Evolutionary conservation across 2,329 filamentous ascomycete species (phyloP), one percentile per base, ranked within the genome.

Genomic region (Trichoderma pleuroti): DNA sequence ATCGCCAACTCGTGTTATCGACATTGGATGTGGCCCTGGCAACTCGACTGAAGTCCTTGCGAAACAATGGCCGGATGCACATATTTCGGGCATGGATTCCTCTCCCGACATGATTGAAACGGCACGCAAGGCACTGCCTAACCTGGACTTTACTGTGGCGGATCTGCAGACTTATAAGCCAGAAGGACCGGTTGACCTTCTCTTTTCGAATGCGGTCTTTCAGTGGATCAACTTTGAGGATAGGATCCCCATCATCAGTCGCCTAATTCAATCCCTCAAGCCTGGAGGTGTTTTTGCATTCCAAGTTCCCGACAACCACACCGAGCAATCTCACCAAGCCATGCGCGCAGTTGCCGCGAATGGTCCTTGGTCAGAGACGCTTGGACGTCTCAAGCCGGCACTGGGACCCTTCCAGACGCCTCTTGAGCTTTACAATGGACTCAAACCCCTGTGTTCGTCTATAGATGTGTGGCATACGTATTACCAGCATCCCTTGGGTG

Each of bases 21-120:
- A 90, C 71, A 80, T 90, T 1, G 88, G 88, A 73, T 90, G 88
- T 76, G 88, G 88, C 0, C 88, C 88, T 0, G 88, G 85, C 6
- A 90, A 89, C 78, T 87, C 85, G 3, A 90, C 87, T 0, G 77
- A 79, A 1, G 82, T 85, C 1, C 81, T 90, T 2, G 77, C 78
- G 5, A 74, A 76, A 3, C 81, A 81, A 5, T 90, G 85, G 75
- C 86, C 87, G 0, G 59, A 77, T 5, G 84, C 87, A 0, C 70
- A 75, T 0, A 74, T 89, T 56, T 79, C 80, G 0, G 88, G 86
- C 11, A 81, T 90, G 59, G 88, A 90, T 73, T 84, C 84, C 0
- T 87, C 84, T 0, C 82, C 83, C 0, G 84, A 87, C 73, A 90
- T 90, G 88, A 80, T 90, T 6, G 70, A 75, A 1, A 83, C 83